Evolutionary conservation across 495 filamentous ascomycete genomes (phyloP), one percentile per base, ranked within the genome.

Genomic region (Delitschia confertaspora): DNA sequence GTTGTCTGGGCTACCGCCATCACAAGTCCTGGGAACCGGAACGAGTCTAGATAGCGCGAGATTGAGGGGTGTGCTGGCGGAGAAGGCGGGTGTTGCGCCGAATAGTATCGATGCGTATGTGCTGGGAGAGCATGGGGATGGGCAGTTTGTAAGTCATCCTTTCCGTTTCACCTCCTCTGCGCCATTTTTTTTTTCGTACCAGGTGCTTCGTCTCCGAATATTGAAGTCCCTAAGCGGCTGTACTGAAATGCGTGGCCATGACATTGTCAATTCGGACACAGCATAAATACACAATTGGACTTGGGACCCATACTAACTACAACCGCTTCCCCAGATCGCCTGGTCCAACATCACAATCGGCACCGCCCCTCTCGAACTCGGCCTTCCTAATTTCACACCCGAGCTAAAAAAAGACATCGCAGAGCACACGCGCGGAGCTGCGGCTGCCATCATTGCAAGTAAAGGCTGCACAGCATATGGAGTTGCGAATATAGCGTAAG

Each of bases 381-480:
- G 50, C 0, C 38, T 66, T 17, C 50, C 59, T 0, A 7, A 1
- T 17, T 3, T 38, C 3, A 38, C 2, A 6, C 6, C 36, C 0
- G 36, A 36, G 5, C 38, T 53, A 42, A 42, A 36, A n/a, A 24
- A 30, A 18, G 50, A 57, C 4, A 53, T 69, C 16, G 58, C 55
- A 8, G 37, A 38, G 4, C 57, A 62, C 43, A 61, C 59, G 32
- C 58, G 53, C 17, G 42, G 55, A 4, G 61, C 54, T 31, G 52
- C 61, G 8, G 51, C 61, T 4, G 39, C 32, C 33, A 65, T 69
- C 24, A 58, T 68, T 36, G 44, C 49, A 18, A 43, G 58, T 14
- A 69, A 69, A 47, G 66, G 66, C 1, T 51, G 59, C n/a, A 67
- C 62, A 1, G 60, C 65, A 4, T 69, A 62, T 38, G 66, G 66